A percentile compares a stretch with the other conserved stretches of the same genome.
phyloP scores from a whole-genome alignment of 2,329 filamentous ascomycete species.

The Thyridium curvatum region DNA sequence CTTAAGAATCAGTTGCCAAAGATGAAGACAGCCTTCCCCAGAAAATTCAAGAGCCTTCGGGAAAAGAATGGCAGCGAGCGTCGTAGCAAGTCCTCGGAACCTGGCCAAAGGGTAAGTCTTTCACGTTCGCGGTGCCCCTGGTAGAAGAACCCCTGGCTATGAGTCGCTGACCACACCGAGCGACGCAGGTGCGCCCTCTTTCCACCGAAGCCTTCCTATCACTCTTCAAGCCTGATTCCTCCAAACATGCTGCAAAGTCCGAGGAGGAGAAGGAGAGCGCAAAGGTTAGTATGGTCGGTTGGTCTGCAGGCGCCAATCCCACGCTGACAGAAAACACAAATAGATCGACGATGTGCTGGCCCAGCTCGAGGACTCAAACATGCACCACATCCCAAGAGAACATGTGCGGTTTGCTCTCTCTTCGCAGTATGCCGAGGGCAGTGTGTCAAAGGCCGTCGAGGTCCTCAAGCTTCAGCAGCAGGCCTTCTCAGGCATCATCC shows the following conservation, averaged over 20 bases:
- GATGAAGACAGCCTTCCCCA: slow-evolving; percentile 49
- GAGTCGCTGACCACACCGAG: slow-evolving; percentile 9
- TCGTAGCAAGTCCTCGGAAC: slow-evolving; percentile 50
- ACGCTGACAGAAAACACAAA: too few relatives aligned
- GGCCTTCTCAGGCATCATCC: slow-evolving; percentile 72
- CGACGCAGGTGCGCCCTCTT: slow-evolving; percentile 40
- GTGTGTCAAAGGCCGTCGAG: slow-evolving; percentile 68
- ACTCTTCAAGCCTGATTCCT: slow-evolving; percentile 57
- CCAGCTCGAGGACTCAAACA: slow-evolving; percentile 34
- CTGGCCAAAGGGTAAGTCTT: slow-evolving; percentile 46
- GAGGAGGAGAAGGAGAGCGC: slow-evolving; percentile 38
- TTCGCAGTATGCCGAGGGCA: slow-evolving; percentile 59
- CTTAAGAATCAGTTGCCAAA: slow-evolving; percentile 13
- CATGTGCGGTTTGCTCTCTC: slow-evolving; percentile 49
- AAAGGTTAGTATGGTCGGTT: slow-evolving; percentile 23
- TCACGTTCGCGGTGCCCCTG: too few relatives aligned
- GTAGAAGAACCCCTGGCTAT: background rate
- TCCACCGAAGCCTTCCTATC: slow-evolving; percentile 54
- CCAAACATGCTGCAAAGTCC: slow-evolving; percentile 49
- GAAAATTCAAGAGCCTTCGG: slow-evolving; percentile 64
- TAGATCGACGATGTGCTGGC: slow-evolving; percentile 36
- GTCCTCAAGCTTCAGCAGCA: slow-evolving; percentile 74
- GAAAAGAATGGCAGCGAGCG: slow-evolving; percentile 54
- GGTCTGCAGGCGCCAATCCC: too few relatives aligned
- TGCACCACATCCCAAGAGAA: slow-evolving; percentile 48